Base-by-base conservation (phyloP, 768 basidiomycete genomes). In the Rhizopogon rudus region DNA sequence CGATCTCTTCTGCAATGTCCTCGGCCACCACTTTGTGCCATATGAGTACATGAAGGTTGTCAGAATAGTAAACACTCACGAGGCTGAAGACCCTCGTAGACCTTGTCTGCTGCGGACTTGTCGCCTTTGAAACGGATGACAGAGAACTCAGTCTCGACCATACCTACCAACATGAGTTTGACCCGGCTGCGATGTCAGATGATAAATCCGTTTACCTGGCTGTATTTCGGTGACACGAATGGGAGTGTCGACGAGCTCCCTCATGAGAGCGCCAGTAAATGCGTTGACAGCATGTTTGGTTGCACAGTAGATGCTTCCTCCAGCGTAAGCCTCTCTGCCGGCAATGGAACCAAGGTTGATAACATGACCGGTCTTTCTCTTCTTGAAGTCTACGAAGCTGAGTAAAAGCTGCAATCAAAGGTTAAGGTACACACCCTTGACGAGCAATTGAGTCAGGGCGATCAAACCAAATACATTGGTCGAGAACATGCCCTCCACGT, bases 311-410 rank as follows among this genome's bases (percentile, higher is more conserved):
- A 98, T 89, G 59, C 87, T 81, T 7, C 95, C 97, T 29, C 94
- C 95, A 12, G 85, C 83, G 65, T 98, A 98, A 5, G 96, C 69
- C 64, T 94, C 93, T 8, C 79, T 75, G 48, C 90, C 94, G 12
- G 97, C 95, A 55, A 99, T 82, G 10, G 93, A 96, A 7, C 97
- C 95, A 49, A 99, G 76, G 71, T 97, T 96, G 74, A 99, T 98
- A 62, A 99, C 76, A 74, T 95, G 93, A 0, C 93, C 91, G 4
- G 82, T 73, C 63, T 87, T 82, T 66, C 80, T 86, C 52, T 74
- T 78, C 67, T 88, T 92, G 76, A 93, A 92, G 56, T 88, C 90
- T 91, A 51, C 31, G 17, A 25, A 43, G 10, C 53, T 71, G 55
- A 61, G 48, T 25, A 52, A 28, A 43, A 40, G 6, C 8, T 56